phyloP scores from a whole-genome alignment of 495 filamentous ascomycete species.

The Apiosordaria backusii region DNA sequence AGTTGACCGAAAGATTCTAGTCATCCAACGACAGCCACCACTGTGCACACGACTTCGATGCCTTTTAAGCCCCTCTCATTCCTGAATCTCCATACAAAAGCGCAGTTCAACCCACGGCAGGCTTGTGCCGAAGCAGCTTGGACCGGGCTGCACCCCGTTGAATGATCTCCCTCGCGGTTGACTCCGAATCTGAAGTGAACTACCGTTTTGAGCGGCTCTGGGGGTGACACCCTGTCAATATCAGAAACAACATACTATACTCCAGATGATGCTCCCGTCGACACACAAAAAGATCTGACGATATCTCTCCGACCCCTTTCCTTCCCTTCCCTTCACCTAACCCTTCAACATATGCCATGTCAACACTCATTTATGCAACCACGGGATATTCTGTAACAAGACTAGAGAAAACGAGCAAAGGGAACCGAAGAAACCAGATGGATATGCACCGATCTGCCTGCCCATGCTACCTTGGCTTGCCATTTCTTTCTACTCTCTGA shows the following conservation, averaged over 20 bases:
- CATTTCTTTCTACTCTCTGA: not conserved
- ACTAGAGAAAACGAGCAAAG: not conserved
- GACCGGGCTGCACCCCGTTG: not conserved
- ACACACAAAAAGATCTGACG: not conserved
- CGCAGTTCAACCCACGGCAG: not conserved
- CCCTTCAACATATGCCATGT: not conserved
- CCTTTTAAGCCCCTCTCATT: no score
- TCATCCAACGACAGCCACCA: no score
- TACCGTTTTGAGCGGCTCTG: not conserved
- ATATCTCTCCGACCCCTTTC: not conserved
- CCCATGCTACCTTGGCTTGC: not conserved
- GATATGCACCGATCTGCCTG: constrained; percentile 2
- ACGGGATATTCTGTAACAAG: not conserved
- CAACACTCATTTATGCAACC: not conserved
- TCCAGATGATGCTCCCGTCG: not conserved
- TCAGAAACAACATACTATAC: not conserved
- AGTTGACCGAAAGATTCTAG: not conserved
- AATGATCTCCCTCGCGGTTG: not conserved
- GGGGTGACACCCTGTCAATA: not conserved
- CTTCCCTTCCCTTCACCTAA: not conserved
- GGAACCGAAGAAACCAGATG: not conserved
- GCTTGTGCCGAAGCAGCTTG: not conserved
- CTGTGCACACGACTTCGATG: no score
- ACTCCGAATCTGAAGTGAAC: not conserved
- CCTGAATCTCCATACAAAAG: no score